Conservation (phyloP, 2,329 filamentous ascomycete species). For the Fusarium drepaniforme region DNA sequence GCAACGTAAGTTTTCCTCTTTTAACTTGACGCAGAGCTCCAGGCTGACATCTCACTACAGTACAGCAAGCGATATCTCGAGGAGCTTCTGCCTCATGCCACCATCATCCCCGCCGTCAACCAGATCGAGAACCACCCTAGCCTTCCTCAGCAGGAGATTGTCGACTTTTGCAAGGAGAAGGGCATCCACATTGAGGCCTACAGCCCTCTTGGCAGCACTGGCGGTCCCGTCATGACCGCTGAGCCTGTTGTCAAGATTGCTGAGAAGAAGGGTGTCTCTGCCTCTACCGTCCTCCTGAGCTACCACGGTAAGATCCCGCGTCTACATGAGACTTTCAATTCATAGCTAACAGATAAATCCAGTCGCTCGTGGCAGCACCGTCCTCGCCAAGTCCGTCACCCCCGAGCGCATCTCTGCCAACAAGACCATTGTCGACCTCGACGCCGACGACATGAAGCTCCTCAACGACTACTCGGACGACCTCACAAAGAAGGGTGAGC, state of each 20-base stretch:
- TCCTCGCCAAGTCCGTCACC: slow-evolving; percentile 80
- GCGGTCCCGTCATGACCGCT: slow-evolving; percentile 73
- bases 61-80: slow-evolving; percentile 69
- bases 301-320: slow-evolving; percentile 71
- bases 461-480: slow-evolving; percentile 67
- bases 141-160: slow-evolving; percentile 78
- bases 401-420: slow-evolving; percentile 78
- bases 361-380: slow-evolving; percentile 78
- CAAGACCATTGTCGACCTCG: slow-evolving; percentile 73
- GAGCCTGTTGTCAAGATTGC: slow-evolving; percentile 74
- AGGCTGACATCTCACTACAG: slow-evolving; percentile 42
- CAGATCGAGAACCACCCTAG: slow-evolving; percentile 82
- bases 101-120: slow-evolving; percentile 74
- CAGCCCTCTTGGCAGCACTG: slow-evolving; percentile 73
- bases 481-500: slow-evolving; percentile 62
- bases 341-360: slow-evolving; percentile 25
- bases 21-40: background rate
- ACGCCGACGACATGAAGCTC: slow-evolving; percentile 71
- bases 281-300: slow-evolving; percentile 75
- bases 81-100: slow-evolving; percentile 62
- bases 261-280: slow-evolving; percentile 70
- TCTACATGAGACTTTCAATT: background rate
- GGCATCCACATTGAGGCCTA: slow-evolving; percentile 81
- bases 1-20: slow-evolving; percentile 55
- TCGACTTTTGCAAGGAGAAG: slow-evolving; percentile 75